phyloP scores from a whole-genome alignment of 2,329 filamentous ascomycete species.

The Hortaea werneckii region DNA sequence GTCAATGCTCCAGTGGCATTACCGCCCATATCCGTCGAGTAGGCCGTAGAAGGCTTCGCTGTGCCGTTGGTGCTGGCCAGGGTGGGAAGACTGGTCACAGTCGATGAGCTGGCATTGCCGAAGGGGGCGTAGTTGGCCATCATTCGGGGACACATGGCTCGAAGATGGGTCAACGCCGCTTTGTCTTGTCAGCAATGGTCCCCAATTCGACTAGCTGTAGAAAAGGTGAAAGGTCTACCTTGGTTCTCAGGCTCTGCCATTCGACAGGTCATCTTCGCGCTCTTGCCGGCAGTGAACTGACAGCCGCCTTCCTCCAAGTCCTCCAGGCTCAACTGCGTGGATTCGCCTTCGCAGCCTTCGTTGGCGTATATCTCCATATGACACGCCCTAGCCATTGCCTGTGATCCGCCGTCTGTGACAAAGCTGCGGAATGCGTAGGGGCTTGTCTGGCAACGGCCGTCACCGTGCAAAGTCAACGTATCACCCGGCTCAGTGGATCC shows the following conservation, averaged over 20 bases:
- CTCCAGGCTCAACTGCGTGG: neutral
- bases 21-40: neutral
- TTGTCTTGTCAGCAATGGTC: neutral
- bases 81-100: neutral
- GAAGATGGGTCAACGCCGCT: neutral
- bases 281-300: conserved; percentile 6
- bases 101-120: neutral
- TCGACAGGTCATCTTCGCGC: conserved; percentile 6
- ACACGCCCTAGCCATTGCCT: neutral
- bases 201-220: neutral
- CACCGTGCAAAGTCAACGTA: conserved; percentile 5
- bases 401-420: conserved; percentile 1
- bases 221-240: neutral
- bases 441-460: conserved; percentile 8
- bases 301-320: conserved; percentile 3
- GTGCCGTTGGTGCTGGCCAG: neutral
- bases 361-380: neutral
- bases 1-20: neutral
- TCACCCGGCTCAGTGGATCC: neutral
- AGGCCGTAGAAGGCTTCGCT: neutral
- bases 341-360: neutral
- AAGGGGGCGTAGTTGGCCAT: neutral
- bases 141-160: neutral
- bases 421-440: conserved; percentile 9
- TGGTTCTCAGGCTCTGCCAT: neutral